Conservation (phyloP, 2,329 filamentous ascomycete species). For the Xylaria sp. region DNA sequence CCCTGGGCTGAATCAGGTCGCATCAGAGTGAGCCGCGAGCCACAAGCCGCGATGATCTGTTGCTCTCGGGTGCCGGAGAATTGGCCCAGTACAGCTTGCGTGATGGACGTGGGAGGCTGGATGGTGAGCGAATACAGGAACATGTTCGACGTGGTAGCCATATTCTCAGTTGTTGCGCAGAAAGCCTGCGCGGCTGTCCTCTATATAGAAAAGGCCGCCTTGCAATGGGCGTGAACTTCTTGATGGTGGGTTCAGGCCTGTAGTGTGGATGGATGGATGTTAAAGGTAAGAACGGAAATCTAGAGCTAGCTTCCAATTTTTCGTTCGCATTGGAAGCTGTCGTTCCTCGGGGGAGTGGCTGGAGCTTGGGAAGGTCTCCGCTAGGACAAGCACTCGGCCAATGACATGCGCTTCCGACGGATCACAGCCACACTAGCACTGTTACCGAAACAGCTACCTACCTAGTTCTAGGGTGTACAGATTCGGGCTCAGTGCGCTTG, state of each 20-base stretch:
- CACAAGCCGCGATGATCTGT: slow-evolving; percentile 93
- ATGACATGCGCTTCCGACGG: neutral
- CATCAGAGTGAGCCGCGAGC: slow-evolving; percentile 87
- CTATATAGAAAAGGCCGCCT: slow-evolving; percentile 33
- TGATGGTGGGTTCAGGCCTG: slow-evolving; percentile 7
- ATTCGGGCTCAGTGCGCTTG: too few species aligned
- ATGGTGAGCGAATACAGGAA: slow-evolving; percentile 98
- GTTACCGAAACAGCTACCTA: neutral
- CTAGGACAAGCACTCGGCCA: neutral
- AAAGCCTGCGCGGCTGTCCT: slow-evolving; percentile 49
- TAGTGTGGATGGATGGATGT: slow-evolving; percentile 7
- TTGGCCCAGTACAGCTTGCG: slow-evolving; percentile 91
- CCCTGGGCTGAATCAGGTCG: slow-evolving; percentile 87
- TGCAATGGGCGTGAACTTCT: slow-evolving; percentile 13
- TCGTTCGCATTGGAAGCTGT: slow-evolving; percentile 34
- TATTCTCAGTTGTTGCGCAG: slow-evolving; percentile 58
- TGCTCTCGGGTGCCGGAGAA: slow-evolving; percentile 97
- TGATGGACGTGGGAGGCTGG: slow-evolving; percentile 88
- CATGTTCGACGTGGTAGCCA: slow-evolving; percentile 99
- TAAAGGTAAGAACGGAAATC: slow-evolving; percentile 12
- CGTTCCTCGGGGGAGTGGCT: slow-evolving; percentile 21
- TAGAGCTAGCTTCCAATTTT: slow-evolving; percentile 43
- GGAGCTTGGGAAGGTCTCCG: slow-evolving; percentile 19
- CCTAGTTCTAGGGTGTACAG: too few species aligned
- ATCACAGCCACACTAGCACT: slow-evolving; percentile 8